phyloP scores from a whole-genome alignment of 2,329 filamentous ascomycete genomes.

The Fusarium robinianum region DNA sequence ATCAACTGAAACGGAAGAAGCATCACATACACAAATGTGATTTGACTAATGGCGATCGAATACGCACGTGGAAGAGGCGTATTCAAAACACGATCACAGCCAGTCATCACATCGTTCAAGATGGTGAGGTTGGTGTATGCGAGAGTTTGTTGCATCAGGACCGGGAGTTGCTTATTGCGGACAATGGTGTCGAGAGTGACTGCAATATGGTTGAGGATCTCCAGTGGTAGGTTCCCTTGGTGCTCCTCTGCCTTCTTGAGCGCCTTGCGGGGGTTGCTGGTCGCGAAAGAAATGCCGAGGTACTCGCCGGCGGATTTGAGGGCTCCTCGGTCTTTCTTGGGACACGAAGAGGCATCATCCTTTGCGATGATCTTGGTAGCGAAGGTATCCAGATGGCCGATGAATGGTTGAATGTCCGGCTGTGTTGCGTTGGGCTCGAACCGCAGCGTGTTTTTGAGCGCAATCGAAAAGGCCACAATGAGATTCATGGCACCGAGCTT shows the following conservation, averaged over 20 bases:
- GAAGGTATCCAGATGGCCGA: conserved; percentile 76
- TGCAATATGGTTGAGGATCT: conserved; percentile 75
- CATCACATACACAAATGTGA: conserved; percentile 83
- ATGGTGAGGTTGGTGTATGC: conserved; percentile 63
- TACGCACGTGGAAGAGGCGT: conserved; percentile 84
- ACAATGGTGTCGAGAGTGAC: conserved; percentile 67
- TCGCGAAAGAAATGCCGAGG: conserved; percentile 75
- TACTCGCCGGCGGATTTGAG: conserved; percentile 73
- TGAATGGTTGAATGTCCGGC: conserved; percentile 70
- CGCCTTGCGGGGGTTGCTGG: conserved; percentile 76
- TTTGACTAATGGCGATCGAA: conserved; percentile 82
- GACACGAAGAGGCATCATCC: conserved; percentile 41
- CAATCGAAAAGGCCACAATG: conserved; percentile 72
- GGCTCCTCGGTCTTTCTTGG: conserved; percentile 52
- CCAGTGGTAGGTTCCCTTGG: conserved; percentile 80
- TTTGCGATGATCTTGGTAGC: conserved; percentile 58
- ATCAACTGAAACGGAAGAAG: conserved; percentile 82
- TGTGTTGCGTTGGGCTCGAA: conserved; percentile 83
- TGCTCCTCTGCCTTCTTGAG: conserved; percentile 75
- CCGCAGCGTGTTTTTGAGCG: conserved; percentile 80
- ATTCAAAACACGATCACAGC: conserved; percentile 77
- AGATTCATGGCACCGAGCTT: conserved; percentile 80
- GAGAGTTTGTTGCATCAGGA: conserved; percentile 63
- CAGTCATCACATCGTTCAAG: conserved; percentile 73
- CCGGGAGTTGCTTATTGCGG: conserved; percentile 56